Evolutionary conservation across 352 stramenopile genomes (phyloP).

Genomic region (Elongisporangium prolatum): DNA sequence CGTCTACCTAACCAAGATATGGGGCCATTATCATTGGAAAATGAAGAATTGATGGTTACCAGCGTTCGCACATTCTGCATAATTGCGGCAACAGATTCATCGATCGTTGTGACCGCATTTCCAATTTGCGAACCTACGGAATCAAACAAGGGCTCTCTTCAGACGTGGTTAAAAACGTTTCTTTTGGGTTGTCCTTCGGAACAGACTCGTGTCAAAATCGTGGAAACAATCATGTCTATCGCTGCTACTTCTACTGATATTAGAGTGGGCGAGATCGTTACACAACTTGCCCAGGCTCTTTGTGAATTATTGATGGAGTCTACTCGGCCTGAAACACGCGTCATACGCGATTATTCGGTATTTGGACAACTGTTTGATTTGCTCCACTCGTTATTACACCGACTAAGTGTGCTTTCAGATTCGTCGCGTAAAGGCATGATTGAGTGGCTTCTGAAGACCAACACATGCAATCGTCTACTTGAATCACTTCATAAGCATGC

Average conservation of each 20-base stretch:
- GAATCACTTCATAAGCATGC: background rate
- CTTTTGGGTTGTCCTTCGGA: slow-evolving; percentile 21
- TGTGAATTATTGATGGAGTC: background rate
- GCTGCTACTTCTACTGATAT: background rate
- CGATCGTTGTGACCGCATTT: background rate
- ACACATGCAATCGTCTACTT: background rate
- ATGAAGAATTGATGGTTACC: slow-evolving; percentile 10
- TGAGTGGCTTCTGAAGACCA: background rate
- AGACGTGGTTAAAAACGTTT: slow-evolving; percentile 16
- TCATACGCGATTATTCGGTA: background rate
- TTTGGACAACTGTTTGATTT: background rate
- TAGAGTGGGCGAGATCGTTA: background rate
- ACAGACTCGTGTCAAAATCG: slow-evolving; percentile 11
- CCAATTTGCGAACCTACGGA: background rate
- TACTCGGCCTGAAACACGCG: background rate
- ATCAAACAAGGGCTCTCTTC: background rate
- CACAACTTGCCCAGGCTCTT: background rate
- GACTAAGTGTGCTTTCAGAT: background rate
- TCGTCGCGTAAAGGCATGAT: background rate
- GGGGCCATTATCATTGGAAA: slow-evolving; percentile 7
- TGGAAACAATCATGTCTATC: slow-evolving; percentile 3
- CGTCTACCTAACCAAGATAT: background rate
- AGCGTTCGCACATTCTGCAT: slow-evolving; percentile 7
- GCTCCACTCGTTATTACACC: background rate
- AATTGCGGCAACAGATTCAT: background rate